These are phyloP conservation scores for Agrocybe pediades DNA, from an alignment of 768 basidiomycete genomes.

Conservation along the genomic window DNA sequence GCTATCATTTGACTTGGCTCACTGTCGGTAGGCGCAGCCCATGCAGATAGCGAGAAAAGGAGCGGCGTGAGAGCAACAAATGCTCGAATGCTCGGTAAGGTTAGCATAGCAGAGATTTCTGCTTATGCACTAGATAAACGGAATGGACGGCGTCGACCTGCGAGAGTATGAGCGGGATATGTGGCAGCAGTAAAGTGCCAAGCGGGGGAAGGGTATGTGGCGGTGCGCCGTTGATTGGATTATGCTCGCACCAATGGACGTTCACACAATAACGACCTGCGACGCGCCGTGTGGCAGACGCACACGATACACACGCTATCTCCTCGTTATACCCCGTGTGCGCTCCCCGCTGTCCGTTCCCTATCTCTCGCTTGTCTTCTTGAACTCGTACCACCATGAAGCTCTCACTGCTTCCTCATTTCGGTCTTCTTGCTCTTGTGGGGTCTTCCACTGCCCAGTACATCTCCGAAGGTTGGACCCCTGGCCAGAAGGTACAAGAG, in stretches of 20 bases:
- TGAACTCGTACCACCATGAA: constrained; percentile 50
- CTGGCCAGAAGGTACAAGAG: constrained; percentile 58
- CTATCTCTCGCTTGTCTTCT: constrained; percentile 13
- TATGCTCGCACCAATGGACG: constrained; percentile 8
- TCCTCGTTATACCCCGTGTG: constrained; percentile 10
- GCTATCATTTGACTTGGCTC: constrained; percentile 11
- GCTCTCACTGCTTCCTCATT: constrained; percentile 32
- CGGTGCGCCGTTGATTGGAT: constrained; percentile 10
- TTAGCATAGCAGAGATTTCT: constrained; percentile 9
- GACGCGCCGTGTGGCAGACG: constrained; percentile 20
- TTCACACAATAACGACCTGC: constrained; percentile 19
- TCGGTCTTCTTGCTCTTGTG: constrained; percentile 37
- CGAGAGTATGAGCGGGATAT: neutral
- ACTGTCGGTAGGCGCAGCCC: constrained; percentile 40
- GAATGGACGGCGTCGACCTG: constrained; percentile 1
- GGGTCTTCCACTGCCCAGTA: constrained; percentile 61
- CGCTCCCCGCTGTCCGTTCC: constrained; percentile 11
- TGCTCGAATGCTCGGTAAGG: constrained; percentile 4
- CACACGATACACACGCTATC: constrained; percentile 17
- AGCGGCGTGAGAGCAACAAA: constrained; percentile 13
- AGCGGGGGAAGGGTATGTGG: constrained; percentile 14
- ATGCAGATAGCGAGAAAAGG: constrained; percentile 13
- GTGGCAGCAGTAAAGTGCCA: constrained; percentile 8
- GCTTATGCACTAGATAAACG: neutral
- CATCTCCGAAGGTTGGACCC: constrained; percentile 81